Base-by-base conservation (phyloP, 164 flowering plant species). In the Tinospora cordifolia region DNA sequence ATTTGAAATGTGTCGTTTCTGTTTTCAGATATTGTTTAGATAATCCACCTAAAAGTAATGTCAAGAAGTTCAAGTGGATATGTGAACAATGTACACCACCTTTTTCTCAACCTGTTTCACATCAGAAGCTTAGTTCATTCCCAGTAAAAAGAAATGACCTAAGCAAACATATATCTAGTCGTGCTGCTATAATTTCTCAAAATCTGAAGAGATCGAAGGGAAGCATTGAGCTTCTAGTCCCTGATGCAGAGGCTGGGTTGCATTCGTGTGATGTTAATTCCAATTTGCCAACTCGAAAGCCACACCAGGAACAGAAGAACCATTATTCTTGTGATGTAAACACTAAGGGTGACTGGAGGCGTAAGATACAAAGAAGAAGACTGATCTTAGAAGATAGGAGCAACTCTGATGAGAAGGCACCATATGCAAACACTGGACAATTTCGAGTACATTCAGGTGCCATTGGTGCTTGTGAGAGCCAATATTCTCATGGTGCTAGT, bases 1-100 rank as follows among this genome's bases (percentile, higher is more conserved):
- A 30, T 30, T 2, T 30, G 36, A 8, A 41, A 41, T 41, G 46
- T 41, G 46, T 41, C 59, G 19, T 3, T 41, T 34, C 62, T 13
- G 57, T 36, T 66, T 70, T 14, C 81, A 87, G 91, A 49, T 87
- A 87, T 73, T 85, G 88, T 70, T 70, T 81, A 46, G 77, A 79
- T 54, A 63, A 13, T 22, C 10, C 78, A 15, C 83, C 86, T 5
- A 38, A 21, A 72, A 27, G 39, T 49, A 73, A 77, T 10, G 68
- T 73, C 40, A 83, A 82, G 38, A 47, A 75, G 26, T 74, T 81
- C 59, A 75, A 14, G 3, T 87, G 88, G 88, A 59, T 65, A 44
- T 87, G 91, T 75, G 78, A 69, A 60, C 81, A 76, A 41, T 87
- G 91, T 77, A 69, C 46, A 51, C 67, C 75, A 39, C 74, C 66